Evolutionary conservation across 176 grass and related monocot genomes (phyloP).

Genomic region (Aegilops speltoides): DNA sequence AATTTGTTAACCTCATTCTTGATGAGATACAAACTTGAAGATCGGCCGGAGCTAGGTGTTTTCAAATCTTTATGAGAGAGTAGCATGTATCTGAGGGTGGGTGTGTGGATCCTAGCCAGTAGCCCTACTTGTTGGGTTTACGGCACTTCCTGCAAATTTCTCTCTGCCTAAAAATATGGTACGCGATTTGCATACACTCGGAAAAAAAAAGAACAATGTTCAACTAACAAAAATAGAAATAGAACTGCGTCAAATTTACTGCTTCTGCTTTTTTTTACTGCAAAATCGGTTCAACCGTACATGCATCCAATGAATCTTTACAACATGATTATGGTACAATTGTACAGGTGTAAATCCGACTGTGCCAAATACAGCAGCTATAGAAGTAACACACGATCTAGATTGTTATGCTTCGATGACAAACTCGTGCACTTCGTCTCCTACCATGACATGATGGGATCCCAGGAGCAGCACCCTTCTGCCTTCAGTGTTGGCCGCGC

Average conservation of each 20-base stretch:
- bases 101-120: too few species aligned
- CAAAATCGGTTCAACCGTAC: conserved; percentile 10
- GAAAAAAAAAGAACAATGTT: too few species aligned
- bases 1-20: too few species aligned
- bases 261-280: not conserved
- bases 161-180: too few species aligned
- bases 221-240: not conserved
- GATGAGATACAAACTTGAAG: too few species aligned
- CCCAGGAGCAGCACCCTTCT: conserved; percentile 55
- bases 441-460: conserved; percentile 52
- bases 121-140: too few species aligned
- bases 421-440: conserved; percentile 65
- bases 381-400: not conserved
- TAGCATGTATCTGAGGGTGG: too few species aligned
- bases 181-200: too few species aligned
- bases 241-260: not conserved
- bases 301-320: conserved; percentile 5
- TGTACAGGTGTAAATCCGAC: conserved; percentile 22
- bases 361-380: not conserved
- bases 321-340: not conserved
- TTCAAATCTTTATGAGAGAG: too few species aligned
- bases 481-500: conserved; percentile 50
- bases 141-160: too few species aligned
- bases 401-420: conserved; percentile 45
- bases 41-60: too few species aligned